Percentiles rank a stretch among this genome's conserved stretches.
These are phyloP conservation scores for Mycena floridula DNA, from an alignment of 768 basidiomycete genomes.

Conservation along the genomic window DNA sequence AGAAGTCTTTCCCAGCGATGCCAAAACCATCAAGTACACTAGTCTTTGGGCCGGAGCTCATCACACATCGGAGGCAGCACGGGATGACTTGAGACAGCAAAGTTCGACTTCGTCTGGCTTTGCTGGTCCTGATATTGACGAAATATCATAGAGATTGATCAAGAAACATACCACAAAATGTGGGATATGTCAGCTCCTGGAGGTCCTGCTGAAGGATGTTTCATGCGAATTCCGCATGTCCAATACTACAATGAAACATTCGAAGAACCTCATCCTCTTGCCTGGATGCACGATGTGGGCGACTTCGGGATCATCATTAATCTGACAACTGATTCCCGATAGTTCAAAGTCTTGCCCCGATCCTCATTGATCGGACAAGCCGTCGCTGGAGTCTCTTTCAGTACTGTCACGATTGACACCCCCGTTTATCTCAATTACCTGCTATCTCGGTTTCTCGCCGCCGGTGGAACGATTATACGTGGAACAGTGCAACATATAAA, in stretches of 20 bases:
- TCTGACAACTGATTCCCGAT: background rate
- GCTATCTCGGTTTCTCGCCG: constrained; percentile 50
- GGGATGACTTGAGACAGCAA: no score
- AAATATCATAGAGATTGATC: constrained; percentile 50
- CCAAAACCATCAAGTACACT: constrained; percentile 68
- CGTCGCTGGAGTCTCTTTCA: constrained; percentile 50
- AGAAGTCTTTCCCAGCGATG: constrained; percentile 66
- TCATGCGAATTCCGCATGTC: constrained; percentile 41
- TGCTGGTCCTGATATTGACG: no score
- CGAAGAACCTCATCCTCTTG: constrained; percentile 21
- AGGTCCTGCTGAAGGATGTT: constrained; percentile 33
- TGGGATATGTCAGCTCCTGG: constrained; percentile 42
- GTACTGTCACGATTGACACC: constrained; percentile 64
- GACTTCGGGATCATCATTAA: background rate
- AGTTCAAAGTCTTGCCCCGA: constrained; percentile 32
- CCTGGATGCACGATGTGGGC: constrained; percentile 33
- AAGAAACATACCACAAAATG: constrained; percentile 48
- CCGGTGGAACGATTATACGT: constrained; percentile 59
- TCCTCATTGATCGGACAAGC: constrained; percentile 28
- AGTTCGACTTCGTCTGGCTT: no score
- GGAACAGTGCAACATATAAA: constrained; percentile 60
- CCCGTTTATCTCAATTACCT: constrained; percentile 71
- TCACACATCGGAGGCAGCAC: no score
- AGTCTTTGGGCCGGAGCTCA: constrained; percentile 64
- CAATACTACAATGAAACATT: constrained; percentile 33